Conservation (phyloP, 805 yeast genomes). For the Yarrowia sp. region DNA sequence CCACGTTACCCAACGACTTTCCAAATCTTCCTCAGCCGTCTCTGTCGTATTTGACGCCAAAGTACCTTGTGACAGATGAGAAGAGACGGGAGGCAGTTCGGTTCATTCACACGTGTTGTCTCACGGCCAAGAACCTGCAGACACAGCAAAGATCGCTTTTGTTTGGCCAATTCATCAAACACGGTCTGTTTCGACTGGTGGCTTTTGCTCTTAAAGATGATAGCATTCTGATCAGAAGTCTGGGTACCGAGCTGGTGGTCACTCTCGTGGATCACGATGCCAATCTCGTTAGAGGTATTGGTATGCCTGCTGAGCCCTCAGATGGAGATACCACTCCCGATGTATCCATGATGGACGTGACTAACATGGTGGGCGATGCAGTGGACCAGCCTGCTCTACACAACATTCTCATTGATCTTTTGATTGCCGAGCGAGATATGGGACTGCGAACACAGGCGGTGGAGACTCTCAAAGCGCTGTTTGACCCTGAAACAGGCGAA, state of each 20-base stretch:
- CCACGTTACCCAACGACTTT: neutral
- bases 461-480: conserved; percentile 73
- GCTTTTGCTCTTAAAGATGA: conserved; percentile 65
- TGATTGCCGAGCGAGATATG: conserved; percentile 60
- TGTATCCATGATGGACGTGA: conserved; percentile 15
- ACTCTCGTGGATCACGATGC: conserved; percentile 84
- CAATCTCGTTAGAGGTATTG: conserved; percentile 45
- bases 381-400: conserved; percentile 27
- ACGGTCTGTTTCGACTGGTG: conserved; percentile 68
- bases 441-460: conserved; percentile 79
- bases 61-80: neutral
- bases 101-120: conserved; percentile 74
- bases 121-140: conserved; percentile 67
- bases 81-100: conserved; percentile 67
- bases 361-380: neutral
- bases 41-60: neutral
- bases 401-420: conserved; percentile 50
- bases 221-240: conserved; percentile 50
- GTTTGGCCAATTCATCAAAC: conserved; percentile 58
- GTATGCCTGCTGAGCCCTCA: neutral
- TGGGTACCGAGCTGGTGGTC: conserved; percentile 78
- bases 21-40: neutral
- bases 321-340: neutral
- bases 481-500: conserved; percentile 50
- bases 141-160: conserved; percentile 61